These are phyloP conservation scores for Fonsecaea erecta DNA, from an alignment of 2,329 filamentous ascomycete genomes.

Conservation along the genomic window DNA sequence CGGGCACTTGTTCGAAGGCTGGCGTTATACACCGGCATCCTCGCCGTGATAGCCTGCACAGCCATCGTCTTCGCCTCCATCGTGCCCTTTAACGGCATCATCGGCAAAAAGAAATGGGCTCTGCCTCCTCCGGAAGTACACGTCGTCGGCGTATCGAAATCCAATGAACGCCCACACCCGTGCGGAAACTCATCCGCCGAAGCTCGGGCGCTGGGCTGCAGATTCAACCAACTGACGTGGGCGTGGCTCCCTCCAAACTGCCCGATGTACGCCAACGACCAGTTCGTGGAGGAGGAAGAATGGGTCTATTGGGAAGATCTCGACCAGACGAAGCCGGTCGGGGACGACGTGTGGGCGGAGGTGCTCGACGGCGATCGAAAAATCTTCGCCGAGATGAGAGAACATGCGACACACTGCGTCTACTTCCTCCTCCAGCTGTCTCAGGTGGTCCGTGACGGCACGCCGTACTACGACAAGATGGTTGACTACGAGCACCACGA, in stretches of 20 bases:
- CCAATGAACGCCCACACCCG: constrained; percentile 6
- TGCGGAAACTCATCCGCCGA: constrained; percentile 7
- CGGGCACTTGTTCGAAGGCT: background rate
- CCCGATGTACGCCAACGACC: constrained; percentile 10
- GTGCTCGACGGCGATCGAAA: constrained; percentile 11
- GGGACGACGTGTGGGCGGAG: constrained; percentile 9
- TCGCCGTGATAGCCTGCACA: background rate
- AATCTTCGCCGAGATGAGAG: constrained; percentile 13
- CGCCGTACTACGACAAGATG: constrained; percentile 16
- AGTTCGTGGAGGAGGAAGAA: constrained; percentile 4
- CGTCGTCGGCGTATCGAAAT: constrained; percentile 4
- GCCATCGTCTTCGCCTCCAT: constrained; percentile 9
- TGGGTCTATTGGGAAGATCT: constrained; percentile 17
- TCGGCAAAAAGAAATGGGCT: constrained; percentile 3
- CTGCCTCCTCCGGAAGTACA: constrained; percentile 5
- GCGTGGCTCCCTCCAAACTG: constrained; percentile 4
- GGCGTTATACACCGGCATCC: background rate
- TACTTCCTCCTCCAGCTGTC: constrained; percentile 7
- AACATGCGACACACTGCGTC: constrained; percentile 12
- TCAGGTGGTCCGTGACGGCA: constrained; percentile 9
- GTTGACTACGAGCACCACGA: constrained; percentile 7
- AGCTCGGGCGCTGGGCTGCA: constrained; percentile 10
- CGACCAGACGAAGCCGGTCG: constrained; percentile 11
- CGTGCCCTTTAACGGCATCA: constrained; percentile 8
- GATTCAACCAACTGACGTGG: constrained; percentile 12